A percentile compares a stretch with the other conserved stretches of the same genome.
These are phyloP conservation scores for Phytophthora pseudosyringae DNA, from an alignment of 352 stramenopile species.

Conservation along the genomic window DNA sequence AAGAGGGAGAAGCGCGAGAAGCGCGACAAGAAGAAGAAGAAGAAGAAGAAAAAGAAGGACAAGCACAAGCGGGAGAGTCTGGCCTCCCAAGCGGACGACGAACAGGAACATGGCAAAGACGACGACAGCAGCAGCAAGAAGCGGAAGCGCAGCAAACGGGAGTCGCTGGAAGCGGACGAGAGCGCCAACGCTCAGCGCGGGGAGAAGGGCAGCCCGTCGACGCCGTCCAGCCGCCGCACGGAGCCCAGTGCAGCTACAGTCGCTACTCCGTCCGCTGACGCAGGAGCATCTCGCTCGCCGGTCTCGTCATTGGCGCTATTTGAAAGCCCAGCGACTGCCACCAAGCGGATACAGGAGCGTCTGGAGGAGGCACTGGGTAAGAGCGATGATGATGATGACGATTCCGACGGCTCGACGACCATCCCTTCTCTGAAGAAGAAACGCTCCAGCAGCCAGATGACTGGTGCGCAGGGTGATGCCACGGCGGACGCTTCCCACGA, in stretches of 20 bases:
- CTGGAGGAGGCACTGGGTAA: conserved; percentile 55
- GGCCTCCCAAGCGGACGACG: conserved; percentile 27
- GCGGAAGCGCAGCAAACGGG: conserved; percentile 37
- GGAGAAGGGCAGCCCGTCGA: conserved; percentile 19
- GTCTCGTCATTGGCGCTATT: conserved; percentile 35
- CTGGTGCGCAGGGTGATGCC: neutral
- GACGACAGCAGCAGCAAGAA: conserved; percentile 34
- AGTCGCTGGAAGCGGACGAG: conserved; percentile 22
- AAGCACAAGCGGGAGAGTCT: conserved; percentile 44
- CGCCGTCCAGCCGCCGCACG: conserved; percentile 2
- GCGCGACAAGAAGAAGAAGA: conserved; percentile 58
- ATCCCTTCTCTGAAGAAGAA: conserved; percentile 26
- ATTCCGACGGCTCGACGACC: conserved; percentile 32
- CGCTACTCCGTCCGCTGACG: conserved; percentile 3
- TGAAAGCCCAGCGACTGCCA: conserved; percentile 52
- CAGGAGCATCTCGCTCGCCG: conserved; percentile 10
- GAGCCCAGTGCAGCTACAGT: neutral
- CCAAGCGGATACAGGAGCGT: conserved; percentile 57
- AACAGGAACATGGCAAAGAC: conserved; percentile 5
- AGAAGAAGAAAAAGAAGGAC: conserved; percentile 51
- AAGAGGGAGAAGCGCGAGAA: conserved; percentile 68
- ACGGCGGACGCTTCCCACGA: neutral
- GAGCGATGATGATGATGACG: conserved; percentile 67
- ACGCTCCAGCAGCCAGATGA: conserved; percentile 25
- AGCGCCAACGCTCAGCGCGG: neutral